Base-by-base conservation (phyloP, 2,329 filamentous ascomycete genomes). In the Cladophialophora immunda region DNA sequence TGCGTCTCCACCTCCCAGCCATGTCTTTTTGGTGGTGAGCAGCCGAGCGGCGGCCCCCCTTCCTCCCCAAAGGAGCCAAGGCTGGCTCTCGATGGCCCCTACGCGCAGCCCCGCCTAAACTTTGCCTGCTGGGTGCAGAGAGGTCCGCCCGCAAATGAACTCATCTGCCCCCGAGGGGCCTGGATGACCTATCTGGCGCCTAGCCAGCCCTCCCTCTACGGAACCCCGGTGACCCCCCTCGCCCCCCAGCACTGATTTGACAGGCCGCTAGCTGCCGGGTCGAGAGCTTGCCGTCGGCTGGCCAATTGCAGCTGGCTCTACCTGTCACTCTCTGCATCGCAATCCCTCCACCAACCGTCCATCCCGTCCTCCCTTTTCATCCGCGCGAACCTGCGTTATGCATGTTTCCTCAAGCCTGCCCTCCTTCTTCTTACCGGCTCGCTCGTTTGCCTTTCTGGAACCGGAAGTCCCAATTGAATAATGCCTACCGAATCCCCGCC, bases 401-500 rank as follows among this genome's bases (percentile, higher is more conserved):
- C 45, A 25, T 50, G 4, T 50, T 53, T 25, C 58, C 58, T 61
- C 58, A 25, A 61, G 45, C 58, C 47, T 61, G 22, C 34, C 47
- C 47, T 61, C 25, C 30, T 61, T 38, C 45, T 34, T 61, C 19
- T 53, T 30, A 50, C 47, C 47, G 45, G 13, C 32, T 29, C 45
- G 19, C 2, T 29, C 19, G 17, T 61, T 61, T 61, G 32, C 58
- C 58, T 19, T 61, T 54, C 47, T 61, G 58, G 58, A 52, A 45
- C 29, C 53, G 30, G 30, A 27, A n/a, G 17, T 55, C 17, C 53
- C 53, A 15, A 30, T 54, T 25, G 45, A 50, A 50, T 25, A 25
- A 27, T 25, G 19, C 47, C 19, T 19, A 22, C 41, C 36, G 32
- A n/a, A 30, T 29, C 38, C 53, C 53, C 53, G 34, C 27, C 32